Percentiles rank a stretch among this genome's conserved stretches.
phyloP scores from a whole-genome alignment of 441 rosid genomes.

The Eutrema salsugineum region DNA sequence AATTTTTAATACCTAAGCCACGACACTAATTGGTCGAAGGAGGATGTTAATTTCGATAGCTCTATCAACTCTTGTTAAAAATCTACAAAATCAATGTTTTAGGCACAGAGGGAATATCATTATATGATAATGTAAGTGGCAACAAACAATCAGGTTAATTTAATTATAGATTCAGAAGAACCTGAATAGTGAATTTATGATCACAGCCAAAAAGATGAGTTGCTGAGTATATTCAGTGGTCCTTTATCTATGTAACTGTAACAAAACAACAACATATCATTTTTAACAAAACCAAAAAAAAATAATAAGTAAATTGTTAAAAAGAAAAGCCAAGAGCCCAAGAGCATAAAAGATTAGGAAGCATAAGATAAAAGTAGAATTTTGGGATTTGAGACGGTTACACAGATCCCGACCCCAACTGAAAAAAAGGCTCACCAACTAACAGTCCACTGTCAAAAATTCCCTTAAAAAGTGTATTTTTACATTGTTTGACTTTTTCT shows the following conservation, averaged over 20 bases:
- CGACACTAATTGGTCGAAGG: too few species aligned
- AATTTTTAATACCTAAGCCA: too few species aligned
- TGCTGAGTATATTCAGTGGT: conserved; percentile 1
- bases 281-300: background rate
- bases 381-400: conserved; percentile 11
- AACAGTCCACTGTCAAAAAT: background rate
- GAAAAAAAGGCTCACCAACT: conserved; percentile 17
- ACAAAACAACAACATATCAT: background rate
- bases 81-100: too few species aligned
- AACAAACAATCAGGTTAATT: conserved; percentile 6
- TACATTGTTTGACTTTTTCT: conserved; percentile 16
- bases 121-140: conserved; percentile 3
- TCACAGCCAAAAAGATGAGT: background rate
- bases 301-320: background rate
- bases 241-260: background rate
- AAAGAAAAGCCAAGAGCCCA: background rate
- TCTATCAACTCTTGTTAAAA: too few species aligned
- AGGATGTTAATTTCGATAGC: too few species aligned
- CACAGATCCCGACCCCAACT: conserved; percentile 29
- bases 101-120: background rate
- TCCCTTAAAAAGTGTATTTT: background rate
- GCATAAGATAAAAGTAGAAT: background rate
- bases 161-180: background rate
- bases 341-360: background rate
- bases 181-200: background rate